Evolutionary conservation across 495 filamentous ascomycete genomes (phyloP), one percentile per base, ranked within the genome.

Genomic region (Aspergillus olivimuriae): DNA sequence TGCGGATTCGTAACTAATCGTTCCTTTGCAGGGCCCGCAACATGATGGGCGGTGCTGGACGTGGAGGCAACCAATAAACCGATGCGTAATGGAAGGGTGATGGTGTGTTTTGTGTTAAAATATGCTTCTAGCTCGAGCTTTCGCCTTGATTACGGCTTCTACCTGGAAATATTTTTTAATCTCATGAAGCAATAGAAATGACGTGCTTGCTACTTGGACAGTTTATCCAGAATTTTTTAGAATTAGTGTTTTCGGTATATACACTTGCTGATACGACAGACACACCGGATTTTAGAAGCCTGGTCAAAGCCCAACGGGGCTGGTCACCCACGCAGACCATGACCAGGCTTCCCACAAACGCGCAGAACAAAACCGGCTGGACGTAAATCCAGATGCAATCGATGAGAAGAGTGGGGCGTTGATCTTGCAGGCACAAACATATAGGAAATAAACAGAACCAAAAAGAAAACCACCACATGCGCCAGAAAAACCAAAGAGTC

Each of bases 1-100:
- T 12, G 15, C n/a, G 8, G 16, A 30, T 26, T 44, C 33, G 15
- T 48, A 28, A 36, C 34, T 10, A n/a, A n/a, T n/a, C 51, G 39
- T 18, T 18, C 22, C 46, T 32, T n/a, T 14, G 32, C 44, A 87
- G 83, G 83, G 86, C 86, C 32, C 73, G 78, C 46, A 87, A 82
- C 48, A 74, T 89, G 64, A 89, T 89, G 84, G 85, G 84, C 17
- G 78, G 72, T 40, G 75, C 51, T 36, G 44, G 67, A 22, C 48
- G 56, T 38, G 63, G 52, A 37, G 39, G 44, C 19, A 35, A 51
- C n/a, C n/a, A n/a, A n/a, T n/a, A n/a, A n/a, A n/a, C n/a, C 16
- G 18, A 32, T 32, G 11, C 5, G 44, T 42, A 41, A 50, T 46
- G 28, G 39, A 24, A 15, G 15, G 19, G n/a, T n/a, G n/a, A n/a